phyloP scores from a whole-genome alignment of 805 yeast genomes.

The Maudiozyma barnettii region DNA sequence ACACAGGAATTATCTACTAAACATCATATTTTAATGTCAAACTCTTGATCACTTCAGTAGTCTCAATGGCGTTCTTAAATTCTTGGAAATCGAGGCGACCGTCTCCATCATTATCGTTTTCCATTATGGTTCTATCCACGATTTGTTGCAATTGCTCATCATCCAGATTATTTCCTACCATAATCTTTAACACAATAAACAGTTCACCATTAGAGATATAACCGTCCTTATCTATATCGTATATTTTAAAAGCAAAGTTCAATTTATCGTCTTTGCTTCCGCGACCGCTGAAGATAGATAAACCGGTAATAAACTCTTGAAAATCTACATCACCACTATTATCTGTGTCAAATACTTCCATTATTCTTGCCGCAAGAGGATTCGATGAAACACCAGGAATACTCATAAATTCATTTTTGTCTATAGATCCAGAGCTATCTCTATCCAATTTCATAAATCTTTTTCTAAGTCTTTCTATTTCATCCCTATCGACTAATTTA shows the following conservation, averaged over 20 bases:
- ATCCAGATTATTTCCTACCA: constrained; percentile 89
- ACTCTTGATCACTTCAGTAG: constrained; percentile 48
- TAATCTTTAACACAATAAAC: constrained; percentile 82
- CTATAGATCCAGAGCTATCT: constrained; percentile 87
- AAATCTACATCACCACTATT: constrained; percentile 91
- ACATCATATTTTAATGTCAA: constrained; percentile 41
- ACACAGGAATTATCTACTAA: constrained; percentile 5
- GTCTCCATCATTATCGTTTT: constrained; percentile 81
- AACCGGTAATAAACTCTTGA: constrained; percentile 82
- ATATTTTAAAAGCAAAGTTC: constrained; percentile 82
- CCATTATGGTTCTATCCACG: constrained; percentile 94
- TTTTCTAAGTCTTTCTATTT: constrained; percentile 81
- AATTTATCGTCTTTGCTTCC: constrained; percentile 75
- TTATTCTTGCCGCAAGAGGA: constrained; percentile 80
- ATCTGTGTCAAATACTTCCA: constrained; percentile 91
- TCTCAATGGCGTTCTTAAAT: constrained; percentile 56
- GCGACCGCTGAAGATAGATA: constrained; percentile 80
- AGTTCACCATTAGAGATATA: constrained; percentile 91
- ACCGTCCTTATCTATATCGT: constrained; percentile 94
- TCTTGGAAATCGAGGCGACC: constrained; percentile 80
- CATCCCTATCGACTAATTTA: constrained; percentile 64
- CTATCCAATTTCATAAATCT: constrained; percentile 92
- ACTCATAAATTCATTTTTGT: constrained; percentile 77
- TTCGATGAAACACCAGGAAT: constrained; percentile 89
- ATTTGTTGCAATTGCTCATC: constrained; percentile 88